Evolutionary conservation across 371 early-diverging fungal genomes (phyloP).

Genomic region (Mucor lusitanicus): DNA sequence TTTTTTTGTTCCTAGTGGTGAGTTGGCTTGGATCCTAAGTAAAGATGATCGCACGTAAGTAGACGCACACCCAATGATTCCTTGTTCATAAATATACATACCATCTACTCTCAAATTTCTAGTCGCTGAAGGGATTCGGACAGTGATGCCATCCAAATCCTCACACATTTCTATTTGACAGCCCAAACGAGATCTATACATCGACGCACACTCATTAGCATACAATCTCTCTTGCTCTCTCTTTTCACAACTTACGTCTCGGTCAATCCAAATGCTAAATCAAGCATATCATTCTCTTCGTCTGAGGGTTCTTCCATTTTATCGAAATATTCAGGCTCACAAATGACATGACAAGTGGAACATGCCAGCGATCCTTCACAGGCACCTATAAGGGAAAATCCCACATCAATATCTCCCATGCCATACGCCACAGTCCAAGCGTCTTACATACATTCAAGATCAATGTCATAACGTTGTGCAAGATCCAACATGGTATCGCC

Average conservation of each 20-base stretch:
- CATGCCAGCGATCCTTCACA: conserved; percentile 98
- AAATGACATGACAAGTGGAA: conserved; percentile 97
- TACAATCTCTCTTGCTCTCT: background rate
- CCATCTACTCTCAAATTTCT: conserved; percentile 97
- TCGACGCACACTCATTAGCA: background rate
- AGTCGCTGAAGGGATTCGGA: conserved; percentile 94
- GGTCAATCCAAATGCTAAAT: conserved; percentile 96
- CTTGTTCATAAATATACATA: conserved; percentile 7
- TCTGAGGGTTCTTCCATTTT: conserved; percentile 93
- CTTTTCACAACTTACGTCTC: conserved; percentile 71
- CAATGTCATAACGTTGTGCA: conserved; percentile 95
- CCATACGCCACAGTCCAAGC: too few relatives aligned
- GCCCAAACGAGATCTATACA: conserved; percentile 90
- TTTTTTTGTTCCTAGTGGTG: conserved; percentile 35
- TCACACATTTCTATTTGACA: conserved; percentile 92
- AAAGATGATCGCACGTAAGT: background rate
- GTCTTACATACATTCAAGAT: conserved; percentile 83
- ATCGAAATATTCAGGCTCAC: conserved; percentile 85
- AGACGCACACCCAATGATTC: background rate
- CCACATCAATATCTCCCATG: too few relatives aligned
- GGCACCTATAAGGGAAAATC: too few relatives aligned
- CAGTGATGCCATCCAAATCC: conserved; percentile 86
- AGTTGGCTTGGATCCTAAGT: conserved; percentile 48
- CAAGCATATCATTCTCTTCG: conserved; percentile 99
- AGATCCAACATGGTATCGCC: conserved; percentile 93